Evolutionary conservation across 495 filamentous ascomycete species (phyloP).

Genomic region (Xanthoparmelia taractica): DNA sequence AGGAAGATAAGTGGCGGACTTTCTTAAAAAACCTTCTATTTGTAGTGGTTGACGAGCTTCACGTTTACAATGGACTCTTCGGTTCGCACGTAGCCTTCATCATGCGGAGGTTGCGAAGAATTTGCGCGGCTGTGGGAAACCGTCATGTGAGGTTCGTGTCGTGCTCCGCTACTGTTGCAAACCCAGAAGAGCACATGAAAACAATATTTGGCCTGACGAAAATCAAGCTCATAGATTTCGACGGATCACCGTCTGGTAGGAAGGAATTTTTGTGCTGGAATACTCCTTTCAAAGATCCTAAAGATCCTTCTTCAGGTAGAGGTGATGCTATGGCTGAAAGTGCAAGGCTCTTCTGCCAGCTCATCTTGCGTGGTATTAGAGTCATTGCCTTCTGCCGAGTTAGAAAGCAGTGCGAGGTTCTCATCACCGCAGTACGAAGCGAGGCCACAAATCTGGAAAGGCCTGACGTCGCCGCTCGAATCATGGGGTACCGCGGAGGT

Average conservation of each 20-base stretch:
- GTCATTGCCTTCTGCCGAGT: slow-evolving; percentile 92
- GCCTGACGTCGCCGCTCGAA: slow-evolving; percentile 62
- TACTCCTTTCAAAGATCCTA: slow-evolving; percentile 86
- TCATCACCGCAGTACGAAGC: slow-evolving; percentile 70
- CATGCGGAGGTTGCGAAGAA: slow-evolving; percentile 81
- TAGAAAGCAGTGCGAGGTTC: slow-evolving; percentile 76
- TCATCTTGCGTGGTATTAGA: slow-evolving; percentile 79
- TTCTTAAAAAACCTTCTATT: slow-evolving; percentile 86
- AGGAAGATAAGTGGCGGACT: slow-evolving; percentile 80
- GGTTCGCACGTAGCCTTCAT: slow-evolving; percentile 91
- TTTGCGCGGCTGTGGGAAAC: slow-evolving; percentile 91
- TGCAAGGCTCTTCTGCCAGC: slow-evolving; percentile 79
- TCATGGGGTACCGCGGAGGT: slow-evolving; percentile 94
- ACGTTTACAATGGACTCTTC: slow-evolving; percentile 94
- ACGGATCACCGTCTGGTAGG: slow-evolving; percentile 85
- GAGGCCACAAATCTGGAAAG: slow-evolving; percentile 68
- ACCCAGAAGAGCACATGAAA: slow-evolving; percentile 86
- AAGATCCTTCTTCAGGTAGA: slow-evolving; percentile 77
- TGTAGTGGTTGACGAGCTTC: slow-evolving; percentile 84
- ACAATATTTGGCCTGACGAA: slow-evolving; percentile 83
- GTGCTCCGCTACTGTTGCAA: slow-evolving; percentile 94
- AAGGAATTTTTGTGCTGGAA: slow-evolving; percentile 99
- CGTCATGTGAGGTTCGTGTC: slow-evolving; percentile 85
- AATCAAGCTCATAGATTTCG: slow-evolving; percentile 74
- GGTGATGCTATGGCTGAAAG: slow-evolving; percentile 77